phyloP scores from a whole-genome alignment of 1,139 yeast species.

The Eremothecium gossypii region DNA sequence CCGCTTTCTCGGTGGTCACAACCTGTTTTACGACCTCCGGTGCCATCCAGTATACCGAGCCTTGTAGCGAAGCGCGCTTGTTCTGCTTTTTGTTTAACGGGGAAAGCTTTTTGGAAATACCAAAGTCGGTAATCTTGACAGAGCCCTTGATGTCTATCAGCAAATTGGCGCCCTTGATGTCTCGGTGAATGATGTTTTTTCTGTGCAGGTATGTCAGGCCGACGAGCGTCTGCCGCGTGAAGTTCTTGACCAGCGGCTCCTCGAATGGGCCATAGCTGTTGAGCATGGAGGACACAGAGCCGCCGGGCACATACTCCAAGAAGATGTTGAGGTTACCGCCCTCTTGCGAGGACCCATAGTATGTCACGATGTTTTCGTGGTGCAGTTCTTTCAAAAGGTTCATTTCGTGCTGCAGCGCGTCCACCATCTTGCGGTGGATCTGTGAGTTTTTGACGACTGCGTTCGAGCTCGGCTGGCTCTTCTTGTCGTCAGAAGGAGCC shows the following conservation, averaged over 20 bases:
- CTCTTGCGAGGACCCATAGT: slow-evolving; percentile 76
- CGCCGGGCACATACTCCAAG: slow-evolving; percentile 94
- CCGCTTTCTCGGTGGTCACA: slow-evolving; percentile 82
- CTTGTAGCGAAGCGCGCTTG: slow-evolving; percentile 80
- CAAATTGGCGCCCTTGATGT: slow-evolving; percentile 88
- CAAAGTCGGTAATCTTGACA: slow-evolving; percentile 88
- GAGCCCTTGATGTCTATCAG: slow-evolving; percentile 84
- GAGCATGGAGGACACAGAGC: slow-evolving; percentile 82
- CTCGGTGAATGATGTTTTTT: slow-evolving; percentile 79
- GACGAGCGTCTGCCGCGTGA: slow-evolving; percentile 71
- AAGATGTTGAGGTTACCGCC: slow-evolving; percentile 68
- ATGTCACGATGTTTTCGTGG: slow-evolving; percentile 88
- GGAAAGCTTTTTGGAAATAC: slow-evolving; percentile 67
- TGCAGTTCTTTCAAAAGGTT: slow-evolving; percentile 64
- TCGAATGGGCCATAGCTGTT: slow-evolving; percentile 86
- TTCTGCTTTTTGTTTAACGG: slow-evolving; percentile 25
- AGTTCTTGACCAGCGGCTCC: slow-evolving; percentile 77
- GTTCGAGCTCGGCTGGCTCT: slow-evolving; percentile 22
- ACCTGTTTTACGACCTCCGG: slow-evolving; percentile 94
- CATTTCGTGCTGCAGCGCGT: slow-evolving; percentile 83
- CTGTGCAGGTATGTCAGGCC: slow-evolving; percentile 78
- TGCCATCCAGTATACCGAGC: slow-evolving; percentile 97
- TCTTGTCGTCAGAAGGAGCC: slow-evolving; percentile 19
- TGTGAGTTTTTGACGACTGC: slow-evolving; percentile 31
- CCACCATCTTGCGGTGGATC: slow-evolving; percentile 55